Conservation (phyloP, 805 yeast genomes). For the Suhomyces vadensis region DNA sequence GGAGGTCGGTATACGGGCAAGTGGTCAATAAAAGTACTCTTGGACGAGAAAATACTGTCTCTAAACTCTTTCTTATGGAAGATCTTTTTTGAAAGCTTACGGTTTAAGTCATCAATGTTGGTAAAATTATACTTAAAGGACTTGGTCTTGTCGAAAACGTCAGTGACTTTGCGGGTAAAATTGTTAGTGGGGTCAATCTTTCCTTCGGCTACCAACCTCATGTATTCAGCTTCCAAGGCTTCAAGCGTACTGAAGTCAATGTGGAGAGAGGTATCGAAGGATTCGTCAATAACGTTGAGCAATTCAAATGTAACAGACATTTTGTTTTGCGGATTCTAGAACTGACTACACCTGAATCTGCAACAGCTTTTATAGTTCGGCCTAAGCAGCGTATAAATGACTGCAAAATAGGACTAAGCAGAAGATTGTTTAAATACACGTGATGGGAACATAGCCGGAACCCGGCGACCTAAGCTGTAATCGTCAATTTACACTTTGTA, state of each 20-base stretch:
- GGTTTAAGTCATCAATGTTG: conserved; percentile 2
- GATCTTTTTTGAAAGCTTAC: conserved; percentile 3
- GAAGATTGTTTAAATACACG: no score
- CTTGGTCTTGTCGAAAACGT: neutral
- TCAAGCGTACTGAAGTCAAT: neutral
- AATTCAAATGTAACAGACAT: neutral
- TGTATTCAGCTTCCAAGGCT: conserved; percentile 1
- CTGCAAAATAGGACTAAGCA: neutral
- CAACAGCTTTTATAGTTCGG: neutral
- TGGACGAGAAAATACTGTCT: neutral
- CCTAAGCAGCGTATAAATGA: conserved; percentile 2
- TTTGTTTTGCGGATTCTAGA: neutral
- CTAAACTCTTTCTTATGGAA: neutral
- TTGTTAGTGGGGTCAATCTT: neutral
- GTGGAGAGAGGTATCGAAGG: conserved; percentile 12
- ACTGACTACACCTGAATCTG: neutral
- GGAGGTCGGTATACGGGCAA: conserved; percentile 13
- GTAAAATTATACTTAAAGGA: conserved; percentile 5
- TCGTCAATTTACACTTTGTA: neutral
- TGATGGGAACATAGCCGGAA: no score
- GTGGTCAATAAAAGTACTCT: neutral
- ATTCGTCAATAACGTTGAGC: conserved; percentile 19
- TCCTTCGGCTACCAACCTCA: neutral
- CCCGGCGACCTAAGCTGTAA: no score
- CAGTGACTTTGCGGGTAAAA: neutral